These are phyloP conservation scores for Trichopus zeylanicus DNA, from an alignment of 116 monocot species.

Conservation along the genomic window DNA sequence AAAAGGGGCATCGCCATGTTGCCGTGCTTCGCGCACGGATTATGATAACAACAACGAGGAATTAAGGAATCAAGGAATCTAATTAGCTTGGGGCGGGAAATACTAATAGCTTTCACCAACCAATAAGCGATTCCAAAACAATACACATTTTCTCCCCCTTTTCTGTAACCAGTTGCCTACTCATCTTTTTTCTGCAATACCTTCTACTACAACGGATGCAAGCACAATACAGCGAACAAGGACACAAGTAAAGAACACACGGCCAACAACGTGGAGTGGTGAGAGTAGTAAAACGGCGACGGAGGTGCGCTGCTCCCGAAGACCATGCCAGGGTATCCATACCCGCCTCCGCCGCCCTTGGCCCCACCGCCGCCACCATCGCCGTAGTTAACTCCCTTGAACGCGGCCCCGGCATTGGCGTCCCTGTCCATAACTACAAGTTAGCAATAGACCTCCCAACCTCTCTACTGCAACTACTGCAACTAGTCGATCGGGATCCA, in stretches of 20 bases:
- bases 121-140: neutral
- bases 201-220: neutral
- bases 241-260: neutral
- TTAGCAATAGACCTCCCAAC: constrained; percentile 3
- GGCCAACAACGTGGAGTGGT: too few relatives aligned
- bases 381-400: constrained; percentile 10
- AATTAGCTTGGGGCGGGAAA: neutral
- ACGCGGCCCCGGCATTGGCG: neutral
- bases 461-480: too few relatives aligned
- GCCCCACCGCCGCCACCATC: neutral
- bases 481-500: too few relatives aligned
- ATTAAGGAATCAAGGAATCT: neutral
- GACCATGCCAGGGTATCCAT: constrained; percentile 21
- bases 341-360: neutral
- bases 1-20: too few relatives aligned
- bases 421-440: constrained; percentile 6
- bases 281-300: neutral
- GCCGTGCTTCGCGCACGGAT: too few relatives aligned
- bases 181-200: neutral
- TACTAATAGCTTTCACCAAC: neutral
- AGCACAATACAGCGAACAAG: neutral
- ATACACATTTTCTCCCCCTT: neutral
- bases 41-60: too few relatives aligned
- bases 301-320: constrained; percentile 11
- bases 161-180: neutral